phyloP scores from a whole-genome alignment of 768 basidiomycete genomes.

The Amyloporia xantha region DNA sequence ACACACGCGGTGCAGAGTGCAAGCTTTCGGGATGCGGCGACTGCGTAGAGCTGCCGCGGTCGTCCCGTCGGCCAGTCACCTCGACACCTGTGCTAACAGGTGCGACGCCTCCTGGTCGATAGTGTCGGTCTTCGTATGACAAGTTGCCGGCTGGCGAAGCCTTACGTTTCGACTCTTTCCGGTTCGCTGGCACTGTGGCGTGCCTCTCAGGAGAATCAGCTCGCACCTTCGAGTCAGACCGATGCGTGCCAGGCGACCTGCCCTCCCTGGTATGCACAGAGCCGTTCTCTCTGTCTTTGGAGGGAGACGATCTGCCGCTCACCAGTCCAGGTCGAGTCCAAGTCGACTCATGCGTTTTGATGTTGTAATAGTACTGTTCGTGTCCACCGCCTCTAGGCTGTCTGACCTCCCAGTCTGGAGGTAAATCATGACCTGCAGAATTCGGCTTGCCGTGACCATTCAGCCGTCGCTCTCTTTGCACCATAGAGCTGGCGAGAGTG shows the following conservation, averaged over 20 bases:
- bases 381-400: conserved; percentile 36
- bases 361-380: conserved; percentile 53
- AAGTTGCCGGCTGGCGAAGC: conserved; percentile 24
- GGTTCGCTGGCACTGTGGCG: not conserved
- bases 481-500: conserved; percentile 58
- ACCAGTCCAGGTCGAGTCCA: conserved; percentile 45
- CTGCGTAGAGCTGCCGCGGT: not conserved
- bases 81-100: conserved; percentile 5
- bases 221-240: conserved; percentile 17
- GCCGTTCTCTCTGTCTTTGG: conserved; percentile 15
- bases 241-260: conserved; percentile 19
- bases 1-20: conserved; percentile 3
- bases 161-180: conserved; percentile 6
- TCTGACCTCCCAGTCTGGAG: conserved; percentile 57
- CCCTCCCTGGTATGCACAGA: conserved; percentile 18
- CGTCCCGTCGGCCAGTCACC: conserved; percentile 10
- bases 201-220: conserved; percentile 7
- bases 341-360: conserved; percentile 46
- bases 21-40: not conserved
- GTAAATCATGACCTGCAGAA: conserved; percentile 28
- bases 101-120: conserved; percentile 43
- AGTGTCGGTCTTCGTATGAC: conserved; percentile 58
- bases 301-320: conserved; percentile 19
- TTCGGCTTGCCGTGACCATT: conserved; percentile 22
- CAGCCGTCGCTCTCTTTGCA: conserved; percentile 39